phyloP scores from a whole-genome alignment of 2,329 filamentous ascomycete species.

The Emmonsia crescens region DNA sequence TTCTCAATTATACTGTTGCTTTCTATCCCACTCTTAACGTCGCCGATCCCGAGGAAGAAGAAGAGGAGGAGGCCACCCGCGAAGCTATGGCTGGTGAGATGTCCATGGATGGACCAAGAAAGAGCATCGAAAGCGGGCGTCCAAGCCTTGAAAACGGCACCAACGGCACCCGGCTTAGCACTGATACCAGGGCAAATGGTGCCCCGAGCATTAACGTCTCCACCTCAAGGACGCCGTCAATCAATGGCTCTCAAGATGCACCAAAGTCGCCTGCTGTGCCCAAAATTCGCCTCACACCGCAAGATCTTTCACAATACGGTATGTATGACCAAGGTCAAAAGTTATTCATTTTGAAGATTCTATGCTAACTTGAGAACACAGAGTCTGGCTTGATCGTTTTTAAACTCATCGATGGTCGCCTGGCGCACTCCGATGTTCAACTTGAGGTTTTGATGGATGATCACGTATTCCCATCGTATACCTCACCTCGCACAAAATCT shows the following conservation, averaged over 20 bases:
- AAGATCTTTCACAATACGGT: constrained; percentile 73
- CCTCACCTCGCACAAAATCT: constrained; percentile 62
- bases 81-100: constrained; percentile 17
- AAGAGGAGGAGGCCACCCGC: constrained; percentile 31
- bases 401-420: constrained; percentile 80
- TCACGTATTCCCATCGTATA: constrained; percentile 81
- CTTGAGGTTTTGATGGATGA: constrained; percentile 91
- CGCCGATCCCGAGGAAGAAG: constrained; percentile 66
- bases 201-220: constrained; percentile 24
- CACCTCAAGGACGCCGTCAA: constrained; percentile 27
- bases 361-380: constrained; percentile 30
- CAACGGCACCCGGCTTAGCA: constrained; percentile 21
- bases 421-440: constrained; percentile 63
- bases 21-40: constrained; percentile 88
- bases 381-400: constrained; percentile 92
- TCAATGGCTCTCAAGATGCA: constrained; percentile 37
- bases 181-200: constrained; percentile 15
- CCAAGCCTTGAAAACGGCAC: constrained; percentile 4
- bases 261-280: constrained; percentile 39
- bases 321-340: constrained; percentile 19
- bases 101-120: constrained; percentile 16
- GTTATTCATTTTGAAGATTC: not conserved
- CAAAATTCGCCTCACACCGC: constrained; percentile 65
- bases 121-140: constrained; percentile 9
- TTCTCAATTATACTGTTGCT: constrained; percentile 66